Base-by-base conservation (phyloP, 768 basidiomycete species). In the Pholiota microspora region DNA sequence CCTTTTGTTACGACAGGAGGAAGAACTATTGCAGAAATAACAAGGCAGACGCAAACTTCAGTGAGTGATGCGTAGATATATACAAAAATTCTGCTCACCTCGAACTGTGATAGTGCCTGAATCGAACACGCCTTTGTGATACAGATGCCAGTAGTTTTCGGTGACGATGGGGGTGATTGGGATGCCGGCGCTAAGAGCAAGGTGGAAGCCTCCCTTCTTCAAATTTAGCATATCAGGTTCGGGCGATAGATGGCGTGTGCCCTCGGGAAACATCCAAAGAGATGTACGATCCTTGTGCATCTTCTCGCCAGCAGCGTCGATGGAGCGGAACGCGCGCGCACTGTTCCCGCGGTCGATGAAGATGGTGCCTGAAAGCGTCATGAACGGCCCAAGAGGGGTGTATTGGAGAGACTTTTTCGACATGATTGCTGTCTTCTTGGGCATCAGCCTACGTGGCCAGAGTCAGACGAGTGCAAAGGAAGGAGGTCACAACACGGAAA, bases 191-290 rank as follows among this genome's bases (percentile, higher is more conserved):
- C 94, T 87, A 23, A 98, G 80, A 25, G 97, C 97, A 47, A 98
- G 81, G 67, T 98, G 94, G 78, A 98, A 98, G 2, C 94, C 95
- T 35, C 97, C 97, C 71, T 98, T 99, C 79, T 99, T 99, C 77
- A 99, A 87, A 2, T 92, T 88, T 4, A 90, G 77, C 67, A 99
- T 72, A 28, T 82, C 79, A 7, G 88, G 80, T 28, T 77, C 71
- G 57, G 85, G 76, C 18, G 79, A 78, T 54, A 81, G 81, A 40
- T 92, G 84, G 31, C 96, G 84, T 9, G 97, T 99, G 27, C 97
- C 97, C 73, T 98, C 97, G 0, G 96, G 93, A 73, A 93, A 98
- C 71, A 99, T 85, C 89, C 92, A 96, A 45, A 98, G 72, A 13
- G 92, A 93, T 15, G 89, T 78, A 57, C 82, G 72, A 32, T 74